A percentile compares a stretch with the other conserved stretches of the same genome.
phyloP scores from a whole-genome alignment of 2,329 filamentous ascomycete genomes.

The Alternaria novae-zelandiae region DNA sequence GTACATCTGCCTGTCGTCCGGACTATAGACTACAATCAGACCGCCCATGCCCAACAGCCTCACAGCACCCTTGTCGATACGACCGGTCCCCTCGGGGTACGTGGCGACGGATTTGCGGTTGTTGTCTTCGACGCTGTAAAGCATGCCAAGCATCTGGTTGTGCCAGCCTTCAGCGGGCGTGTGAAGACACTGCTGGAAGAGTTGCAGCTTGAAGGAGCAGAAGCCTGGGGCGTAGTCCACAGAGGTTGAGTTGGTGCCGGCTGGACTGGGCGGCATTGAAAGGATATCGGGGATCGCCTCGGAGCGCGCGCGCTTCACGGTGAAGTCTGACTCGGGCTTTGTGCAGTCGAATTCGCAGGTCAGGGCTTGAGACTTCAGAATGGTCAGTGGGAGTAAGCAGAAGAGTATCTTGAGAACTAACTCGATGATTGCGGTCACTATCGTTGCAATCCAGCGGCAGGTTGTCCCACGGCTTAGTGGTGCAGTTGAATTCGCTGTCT shows the following conservation, averaged over 20 bases:
- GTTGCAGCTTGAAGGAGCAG: conserved; percentile 6
- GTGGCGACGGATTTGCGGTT: background rate
- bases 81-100: background rate
- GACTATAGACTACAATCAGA: background rate
- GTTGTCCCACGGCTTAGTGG: background rate
- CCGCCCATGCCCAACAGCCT: background rate
- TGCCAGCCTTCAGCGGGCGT: conserved; percentile 5
- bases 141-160: conserved; percentile 3
- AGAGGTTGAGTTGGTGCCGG: background rate
- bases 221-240: background rate
- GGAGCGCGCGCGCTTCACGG: background rate
- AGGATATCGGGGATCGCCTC: background rate
- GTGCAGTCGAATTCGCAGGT: background rate
- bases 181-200: conserved; percentile 6
- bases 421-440: background rate
- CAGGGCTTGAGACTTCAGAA: background rate
- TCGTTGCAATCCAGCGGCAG: background rate
- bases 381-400: background rate
- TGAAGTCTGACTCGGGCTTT: background rate
- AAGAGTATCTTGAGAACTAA: background rate
- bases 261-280: background rate
- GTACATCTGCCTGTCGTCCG: background rate
- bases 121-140: conserved; percentile 5
- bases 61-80: background rate
- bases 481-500: background rate